Evolutionary conservation across 805 yeast species (phyloP).

Genomic region (Schwanniomyces occidentalis): DNA sequence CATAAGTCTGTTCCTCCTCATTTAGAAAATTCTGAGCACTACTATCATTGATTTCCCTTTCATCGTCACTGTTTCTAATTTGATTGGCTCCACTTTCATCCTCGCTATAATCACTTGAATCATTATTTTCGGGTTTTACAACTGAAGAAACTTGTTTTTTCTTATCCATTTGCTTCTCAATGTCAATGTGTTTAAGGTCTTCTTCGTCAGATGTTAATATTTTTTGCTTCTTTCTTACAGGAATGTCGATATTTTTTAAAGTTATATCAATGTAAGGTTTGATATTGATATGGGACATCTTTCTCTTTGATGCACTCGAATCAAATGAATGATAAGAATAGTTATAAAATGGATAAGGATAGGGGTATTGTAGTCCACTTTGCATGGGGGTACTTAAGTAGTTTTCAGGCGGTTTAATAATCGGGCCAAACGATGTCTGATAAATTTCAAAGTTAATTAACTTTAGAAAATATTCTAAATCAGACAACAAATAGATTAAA

Average conservation of each 20-base stretch:
- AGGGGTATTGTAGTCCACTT: conserved; percentile 44
- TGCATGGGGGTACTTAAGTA: conserved; percentile 34
- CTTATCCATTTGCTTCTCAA: not conserved
- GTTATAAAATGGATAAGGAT: conserved; percentile 47
- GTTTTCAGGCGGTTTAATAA: conserved; percentile 42
- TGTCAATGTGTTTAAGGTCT: not conserved
- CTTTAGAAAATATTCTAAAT: conserved; percentile 33
- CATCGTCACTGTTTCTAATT: not conserved
- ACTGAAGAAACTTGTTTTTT: not conserved
- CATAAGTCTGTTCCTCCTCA: not conserved
- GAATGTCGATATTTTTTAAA: conserved; percentile 19
- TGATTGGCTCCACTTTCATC: conserved; percentile 1
- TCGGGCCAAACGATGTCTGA: conserved; percentile 37
- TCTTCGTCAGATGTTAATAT: not conserved
- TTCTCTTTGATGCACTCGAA: conserved; percentile 23
- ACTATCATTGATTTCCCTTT: conserved; percentile 1
- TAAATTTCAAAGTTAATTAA: conserved; percentile 35
- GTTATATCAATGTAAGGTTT: conserved; percentile 39
- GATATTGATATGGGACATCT: conserved; percentile 27
- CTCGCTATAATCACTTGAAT: conserved; percentile 2
- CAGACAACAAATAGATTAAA: conserved; percentile 31
- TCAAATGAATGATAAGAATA: conserved; percentile 42
- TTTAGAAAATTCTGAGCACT: not conserved
- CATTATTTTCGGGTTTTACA: not conserved
- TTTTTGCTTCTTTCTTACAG: conserved; percentile 8